A percentile compares a stretch with the other conserved stretches of the same genome.
Evolutionary conservation across 208 protist species (phyloP).

Genomic region (Trichomonas gallinae): DNA sequence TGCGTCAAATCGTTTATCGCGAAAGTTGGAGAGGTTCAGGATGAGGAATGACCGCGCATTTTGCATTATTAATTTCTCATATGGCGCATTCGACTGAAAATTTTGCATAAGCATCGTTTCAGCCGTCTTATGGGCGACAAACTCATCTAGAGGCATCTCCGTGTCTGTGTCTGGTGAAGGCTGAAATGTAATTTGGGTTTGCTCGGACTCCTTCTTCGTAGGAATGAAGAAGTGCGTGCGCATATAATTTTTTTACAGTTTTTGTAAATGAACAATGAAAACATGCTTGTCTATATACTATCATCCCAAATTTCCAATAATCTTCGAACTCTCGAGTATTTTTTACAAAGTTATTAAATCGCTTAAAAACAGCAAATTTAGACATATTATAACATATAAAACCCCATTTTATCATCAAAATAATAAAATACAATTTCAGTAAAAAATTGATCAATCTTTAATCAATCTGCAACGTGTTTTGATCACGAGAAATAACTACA

Average conservation of each 20-base stretch:
- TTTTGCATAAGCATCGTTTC: background rate
- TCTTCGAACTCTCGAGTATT: too few species aligned
- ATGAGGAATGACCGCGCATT: background rate
- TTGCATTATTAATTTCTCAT: background rate
- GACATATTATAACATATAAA: too few species aligned
- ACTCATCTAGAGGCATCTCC: background rate
- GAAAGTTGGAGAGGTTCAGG: background rate
- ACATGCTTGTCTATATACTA: too few species aligned
- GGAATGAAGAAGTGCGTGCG: background rate
- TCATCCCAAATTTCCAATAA: too few species aligned
- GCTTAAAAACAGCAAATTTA: too few species aligned
- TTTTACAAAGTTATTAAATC: too few species aligned
- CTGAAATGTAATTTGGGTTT: background rate
- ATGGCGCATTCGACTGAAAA: background rate
- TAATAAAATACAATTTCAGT: too few species aligned
- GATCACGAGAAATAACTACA: too few species aligned
- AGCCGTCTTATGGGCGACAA: background rate
- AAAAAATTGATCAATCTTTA: too few species aligned
- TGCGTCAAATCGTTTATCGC: background rate
- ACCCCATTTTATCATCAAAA: too few species aligned
- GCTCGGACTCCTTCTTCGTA: background rate
- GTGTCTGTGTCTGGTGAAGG: background rate
- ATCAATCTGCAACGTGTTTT: too few species aligned
- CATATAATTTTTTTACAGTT: background rate
- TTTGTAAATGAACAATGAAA: too few species aligned